Percentiles rank a stretch among this genome's conserved stretches.
Evolutionary conservation across 208 protist species (phyloP).

Genomic region (Trypanosomatidae sp.): DNA sequence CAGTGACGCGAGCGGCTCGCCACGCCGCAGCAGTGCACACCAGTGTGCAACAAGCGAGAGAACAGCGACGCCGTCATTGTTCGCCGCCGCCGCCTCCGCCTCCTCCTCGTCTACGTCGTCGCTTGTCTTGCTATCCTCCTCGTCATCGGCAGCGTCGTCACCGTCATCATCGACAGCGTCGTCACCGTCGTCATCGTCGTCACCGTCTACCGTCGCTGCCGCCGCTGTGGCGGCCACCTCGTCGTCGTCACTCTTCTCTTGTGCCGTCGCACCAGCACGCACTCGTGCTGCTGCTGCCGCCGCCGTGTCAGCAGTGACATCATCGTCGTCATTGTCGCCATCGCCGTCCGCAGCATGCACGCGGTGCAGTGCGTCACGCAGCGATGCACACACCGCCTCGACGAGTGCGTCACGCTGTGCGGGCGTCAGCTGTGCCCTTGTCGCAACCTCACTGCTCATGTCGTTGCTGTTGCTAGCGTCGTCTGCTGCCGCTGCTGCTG

Average conservation of each 20-base stretch:
- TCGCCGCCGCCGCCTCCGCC: not conserved
- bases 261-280: not conserved
- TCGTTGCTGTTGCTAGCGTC: too few species aligned
- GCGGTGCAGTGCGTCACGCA: slow-evolving; percentile 12
- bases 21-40: slow-evolving; percentile 16
- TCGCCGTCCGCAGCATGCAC: slow-evolving; percentile 8
- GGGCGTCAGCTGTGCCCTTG: too few species aligned
- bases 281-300: not conserved
- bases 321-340: slow-evolving; percentile 7
- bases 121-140: not conserved
- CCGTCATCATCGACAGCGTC: too few species aligned
- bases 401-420: slow-evolving; percentile 15
- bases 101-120: slow-evolving; percentile 7
- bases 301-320: not conserved
- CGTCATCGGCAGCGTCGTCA: not conserved
- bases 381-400: slow-evolving; percentile 13
- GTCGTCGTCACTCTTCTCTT: slow-evolving; percentile 2
- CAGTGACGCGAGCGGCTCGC: slow-evolving; percentile 11
- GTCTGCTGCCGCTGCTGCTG: too few species aligned
- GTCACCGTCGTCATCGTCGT: too few species aligned
- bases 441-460: too few species aligned
- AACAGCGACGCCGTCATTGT: slow-evolving; percentile 14
- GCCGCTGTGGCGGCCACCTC: too few species aligned
- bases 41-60: slow-evolving; percentile 16
- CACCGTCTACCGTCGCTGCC: too few species aligned